A percentile compares a stretch with the other conserved stretches of the same genome.
phyloP scores from a whole-genome alignment of 371 early-diverging fungal species.

The Umbelopsis sp. region DNA sequence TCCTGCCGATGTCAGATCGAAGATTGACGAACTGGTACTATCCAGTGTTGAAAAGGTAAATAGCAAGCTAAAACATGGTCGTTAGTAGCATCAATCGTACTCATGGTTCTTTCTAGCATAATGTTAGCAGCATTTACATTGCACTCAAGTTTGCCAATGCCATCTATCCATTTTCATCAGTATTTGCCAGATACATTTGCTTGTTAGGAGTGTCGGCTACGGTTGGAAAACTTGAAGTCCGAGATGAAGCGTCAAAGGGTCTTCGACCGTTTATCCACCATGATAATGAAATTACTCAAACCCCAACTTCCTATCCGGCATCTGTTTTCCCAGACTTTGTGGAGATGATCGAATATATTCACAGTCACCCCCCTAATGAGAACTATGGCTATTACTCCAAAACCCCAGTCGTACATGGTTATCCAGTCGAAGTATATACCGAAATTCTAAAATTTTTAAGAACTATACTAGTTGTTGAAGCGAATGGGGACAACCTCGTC shows the following conservation, averaged over 20 bases:
- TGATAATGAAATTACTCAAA: slow-evolving; percentile 24
- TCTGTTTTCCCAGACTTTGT: slow-evolving; percentile 52
- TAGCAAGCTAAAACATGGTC: background rate
- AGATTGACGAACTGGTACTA: slow-evolving; percentile 54
- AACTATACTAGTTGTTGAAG: slow-evolving; percentile 57
- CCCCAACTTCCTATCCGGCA: slow-evolving; percentile 24
- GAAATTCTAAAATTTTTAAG: slow-evolving; percentile 62
- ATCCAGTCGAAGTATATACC: slow-evolving; percentile 60
- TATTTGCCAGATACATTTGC: slow-evolving; percentile 76
- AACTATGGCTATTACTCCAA: slow-evolving; percentile 41
- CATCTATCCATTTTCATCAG: slow-evolving; percentile 75
- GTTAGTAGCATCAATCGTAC: background rate
- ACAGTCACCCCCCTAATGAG: slow-evolving; percentile 35
- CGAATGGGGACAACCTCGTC: slow-evolving; percentile 50
- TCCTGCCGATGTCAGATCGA: slow-evolving; percentile 40
- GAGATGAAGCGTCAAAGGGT: slow-evolving; percentile 70
- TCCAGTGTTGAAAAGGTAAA: slow-evolving; percentile 69
- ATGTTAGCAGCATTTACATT: slow-evolving; percentile 46
- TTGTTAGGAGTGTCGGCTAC: slow-evolving; percentile 63
- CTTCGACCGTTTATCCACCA: slow-evolving; percentile 46
- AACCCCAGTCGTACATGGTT: slow-evolving; percentile 47
- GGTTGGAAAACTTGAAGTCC: slow-evolving; percentile 77
- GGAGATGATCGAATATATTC: slow-evolving; percentile 50
- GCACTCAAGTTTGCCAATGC: slow-evolving; percentile 79
- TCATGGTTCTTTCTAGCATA: slow-evolving; percentile 26